phyloP scores from a whole-genome alignment of 257 asterid genomes.

The Nyctanthes arbortristis region DNA sequence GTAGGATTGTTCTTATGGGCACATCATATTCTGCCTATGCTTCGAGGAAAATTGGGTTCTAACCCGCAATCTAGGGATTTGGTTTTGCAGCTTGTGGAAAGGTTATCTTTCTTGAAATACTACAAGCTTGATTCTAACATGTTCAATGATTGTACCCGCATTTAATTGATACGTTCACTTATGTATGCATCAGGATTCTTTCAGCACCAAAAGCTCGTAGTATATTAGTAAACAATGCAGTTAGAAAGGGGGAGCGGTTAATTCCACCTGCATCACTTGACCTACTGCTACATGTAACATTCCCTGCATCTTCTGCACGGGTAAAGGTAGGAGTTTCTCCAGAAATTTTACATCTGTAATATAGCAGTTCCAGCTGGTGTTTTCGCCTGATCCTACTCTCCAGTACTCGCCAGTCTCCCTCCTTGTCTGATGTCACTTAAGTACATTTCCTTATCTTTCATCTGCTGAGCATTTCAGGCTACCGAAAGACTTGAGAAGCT shows the following conservation, averaged over 20 bases:
- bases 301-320: slow-evolving; percentile 22
- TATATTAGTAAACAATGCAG: slow-evolving; percentile 27
- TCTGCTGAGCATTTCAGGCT: too few species aligned
- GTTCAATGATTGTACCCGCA: too few species aligned
- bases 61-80: slow-evolving; percentile 36
- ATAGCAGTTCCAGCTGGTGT: too few species aligned
- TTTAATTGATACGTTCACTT: too few species aligned
- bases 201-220: slow-evolving; percentile 22
- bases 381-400: too few species aligned
- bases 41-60: slow-evolving; percentile 24
- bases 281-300: slow-evolving; percentile 17
- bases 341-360: slow-evolving; percentile 8
- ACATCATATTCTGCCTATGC: slow-evolving; percentile 30
- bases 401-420: too few species aligned
- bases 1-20: slow-evolving; percentile 35
- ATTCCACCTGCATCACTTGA: slow-evolving; percentile 31
- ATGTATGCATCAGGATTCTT: slow-evolving; percentile 25
- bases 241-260: slow-evolving; percentile 28
- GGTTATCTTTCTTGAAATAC: too few species aligned
- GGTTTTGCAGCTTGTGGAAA: slow-evolving; percentile 37
- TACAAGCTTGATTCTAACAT: too few species aligned
- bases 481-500: slow-evolving; percentile 35
- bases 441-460: too few species aligned
- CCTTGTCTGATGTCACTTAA: too few species aligned
- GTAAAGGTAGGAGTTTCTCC: slow-evolving; percentile 12